These are phyloP conservation scores for Fusarium chaquense DNA, from an alignment of 2,329 filamentous ascomycete species.

Conservation along the genomic window DNA sequence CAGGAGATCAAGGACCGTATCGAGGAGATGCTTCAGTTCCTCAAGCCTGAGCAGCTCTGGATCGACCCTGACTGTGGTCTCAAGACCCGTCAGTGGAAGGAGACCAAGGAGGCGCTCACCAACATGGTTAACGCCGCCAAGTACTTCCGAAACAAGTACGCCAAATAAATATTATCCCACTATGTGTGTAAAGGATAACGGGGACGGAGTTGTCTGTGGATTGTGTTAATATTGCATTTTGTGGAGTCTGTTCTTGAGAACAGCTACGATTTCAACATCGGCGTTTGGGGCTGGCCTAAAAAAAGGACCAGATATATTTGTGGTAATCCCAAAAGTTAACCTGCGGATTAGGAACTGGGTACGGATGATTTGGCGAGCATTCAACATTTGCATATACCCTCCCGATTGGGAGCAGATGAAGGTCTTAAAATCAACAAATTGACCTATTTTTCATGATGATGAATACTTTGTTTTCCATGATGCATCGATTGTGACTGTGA, in stretches of 20 bases:
- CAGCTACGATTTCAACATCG: conserved; percentile 70
- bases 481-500: background rate
- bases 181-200: conserved; percentile 37
- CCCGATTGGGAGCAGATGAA: conserved; percentile 49
- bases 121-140: conserved; percentile 99
- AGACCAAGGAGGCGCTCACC: conserved; percentile 94
- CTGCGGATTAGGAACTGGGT: conserved; percentile 50
- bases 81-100: conserved; percentile 98
- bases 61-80: conserved; percentile 99
- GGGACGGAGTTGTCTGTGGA: conserved; percentile 34
- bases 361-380: conserved; percentile 53
- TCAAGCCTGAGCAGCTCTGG: conserved; percentile 99
- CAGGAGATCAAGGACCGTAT: conserved; percentile 99
- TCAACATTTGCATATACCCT: conserved; percentile 57
- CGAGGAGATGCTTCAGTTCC: conserved; percentile 96
- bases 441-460: conserved; percentile 45
- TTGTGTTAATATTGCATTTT: conserved; percentile 51
- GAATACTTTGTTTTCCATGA: conserved; percentile 22
- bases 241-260: conserved; percentile 53
- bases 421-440: conserved; percentile 50
- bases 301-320: conserved; percentile 54
- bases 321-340: conserved; percentile 55
- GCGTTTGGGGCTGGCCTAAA: conserved; percentile 60
- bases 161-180: conserved; percentile 61
- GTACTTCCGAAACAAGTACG: conserved; percentile 91